phyloP scores from a whole-genome alignment of 371 early-diverging fungal genomes.

The Lichtheimia hyalospora region DNA sequence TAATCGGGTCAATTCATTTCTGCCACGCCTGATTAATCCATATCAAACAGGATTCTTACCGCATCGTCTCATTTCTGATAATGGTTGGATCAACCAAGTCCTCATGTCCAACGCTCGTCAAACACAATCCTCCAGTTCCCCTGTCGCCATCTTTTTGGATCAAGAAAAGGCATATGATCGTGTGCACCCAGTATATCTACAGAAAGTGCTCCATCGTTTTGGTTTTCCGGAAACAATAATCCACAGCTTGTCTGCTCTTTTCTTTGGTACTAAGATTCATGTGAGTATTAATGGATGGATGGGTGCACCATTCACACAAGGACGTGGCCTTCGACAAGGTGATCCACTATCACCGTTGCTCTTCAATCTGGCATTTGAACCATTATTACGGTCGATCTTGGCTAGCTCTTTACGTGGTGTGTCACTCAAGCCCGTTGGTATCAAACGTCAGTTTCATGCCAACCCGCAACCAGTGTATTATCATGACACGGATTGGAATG shows the following conservation, averaged over 20 bases:
- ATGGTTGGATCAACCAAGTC: conserved; percentile 11
- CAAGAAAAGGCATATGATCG: conserved; percentile 4
- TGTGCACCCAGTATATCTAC: conserved; percentile 3
- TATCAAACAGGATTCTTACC: conserved; percentile 22
- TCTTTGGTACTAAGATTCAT: conserved; percentile 6
- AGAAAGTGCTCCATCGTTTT: background rate
- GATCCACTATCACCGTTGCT: conserved; percentile 23
- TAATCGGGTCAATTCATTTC: background rate
- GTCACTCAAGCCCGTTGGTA: no score
- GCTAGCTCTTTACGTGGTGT: no score
- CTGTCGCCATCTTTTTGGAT: background rate
- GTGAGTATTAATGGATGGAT: conserved; percentile 19
- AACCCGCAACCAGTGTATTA: no score
- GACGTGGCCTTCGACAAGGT: conserved; percentile 22
- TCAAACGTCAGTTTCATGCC: no score
- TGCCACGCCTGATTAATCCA: conserved; percentile 2
- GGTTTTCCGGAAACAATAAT: background rate
- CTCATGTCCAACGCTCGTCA: background rate
- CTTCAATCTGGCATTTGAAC: conserved; percentile 32
- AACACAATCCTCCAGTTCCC: background rate
- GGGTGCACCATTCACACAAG: conserved; percentile 1
- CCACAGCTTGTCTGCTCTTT: background rate
- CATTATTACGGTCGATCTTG: conserved; percentile 14
- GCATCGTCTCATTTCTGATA: conserved; percentile 12
- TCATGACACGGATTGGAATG: no score